phyloP scores from a whole-genome alignment of 495 filamentous ascomycete genomes.

The Annulohypoxylon bovei region DNA sequence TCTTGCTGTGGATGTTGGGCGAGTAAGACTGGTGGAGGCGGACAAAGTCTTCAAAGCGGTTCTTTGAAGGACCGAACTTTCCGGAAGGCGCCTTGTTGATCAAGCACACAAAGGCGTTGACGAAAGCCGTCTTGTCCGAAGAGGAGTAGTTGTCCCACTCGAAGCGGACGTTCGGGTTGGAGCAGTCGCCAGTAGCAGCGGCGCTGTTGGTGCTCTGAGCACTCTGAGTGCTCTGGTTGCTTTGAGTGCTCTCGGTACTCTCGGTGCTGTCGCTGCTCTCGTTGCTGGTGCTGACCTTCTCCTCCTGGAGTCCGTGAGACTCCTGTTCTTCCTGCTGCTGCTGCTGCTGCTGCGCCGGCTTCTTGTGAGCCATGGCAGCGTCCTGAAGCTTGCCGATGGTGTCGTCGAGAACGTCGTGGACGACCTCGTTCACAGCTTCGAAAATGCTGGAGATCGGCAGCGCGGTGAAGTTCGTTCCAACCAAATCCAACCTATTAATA shows the following conservation, averaged over 20 bases:
- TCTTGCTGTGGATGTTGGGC: conserved; percentile 65
- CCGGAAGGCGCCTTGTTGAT: conserved; percentile 54
- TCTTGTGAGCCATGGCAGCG: neutral
- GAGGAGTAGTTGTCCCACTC: conserved; percentile 49
- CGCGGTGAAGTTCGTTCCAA: conserved; percentile 41
- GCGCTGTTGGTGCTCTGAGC: neutral
- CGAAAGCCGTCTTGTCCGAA: conserved; percentile 57
- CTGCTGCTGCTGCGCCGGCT: no score
- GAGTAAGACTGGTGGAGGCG: conserved; percentile 73
- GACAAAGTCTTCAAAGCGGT: conserved; percentile 72
- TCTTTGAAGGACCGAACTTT: conserved; percentile 60
- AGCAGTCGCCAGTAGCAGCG: conserved; percentile 28
- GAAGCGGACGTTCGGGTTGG: conserved; percentile 45
- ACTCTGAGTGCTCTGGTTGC: neutral
- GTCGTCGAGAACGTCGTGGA: neutral
- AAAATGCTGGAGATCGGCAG: conserved; percentile 39
- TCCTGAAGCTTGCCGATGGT: neutral
- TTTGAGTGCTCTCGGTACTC: neutral
- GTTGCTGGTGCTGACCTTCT: conserved; percentile 14
- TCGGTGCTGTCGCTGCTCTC: neutral
- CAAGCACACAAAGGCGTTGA: conserved; percentile 65
- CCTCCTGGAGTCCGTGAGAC: neutral
- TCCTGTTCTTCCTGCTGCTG: neutral
- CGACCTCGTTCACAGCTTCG: neutral
- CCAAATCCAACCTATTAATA: conserved; percentile 32